These are phyloP conservation scores for Coix lacrymajobi DNA, from an alignment of 176 grass and related monocot species.

Conservation along the genomic window DNA sequence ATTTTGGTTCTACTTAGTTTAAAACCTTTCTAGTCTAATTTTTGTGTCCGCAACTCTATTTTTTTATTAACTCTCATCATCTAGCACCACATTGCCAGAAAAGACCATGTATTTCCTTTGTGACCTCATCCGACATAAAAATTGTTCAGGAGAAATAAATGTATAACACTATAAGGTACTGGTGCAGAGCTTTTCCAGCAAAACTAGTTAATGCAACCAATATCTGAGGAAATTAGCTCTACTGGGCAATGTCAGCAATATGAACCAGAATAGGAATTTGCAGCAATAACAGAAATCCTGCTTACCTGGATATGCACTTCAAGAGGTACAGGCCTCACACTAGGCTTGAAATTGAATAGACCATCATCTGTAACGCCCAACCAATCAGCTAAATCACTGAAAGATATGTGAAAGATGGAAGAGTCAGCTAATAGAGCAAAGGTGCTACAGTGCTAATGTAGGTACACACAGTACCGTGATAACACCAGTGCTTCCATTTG, in stretches of 20 bases:
- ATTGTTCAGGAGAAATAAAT: constrained; percentile 13
- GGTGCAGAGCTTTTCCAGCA: constrained; percentile 7
- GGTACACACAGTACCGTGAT: background rate
- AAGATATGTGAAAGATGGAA: constrained; percentile 21
- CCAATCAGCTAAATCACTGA: constrained; percentile 92
- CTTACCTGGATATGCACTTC: constrained; percentile 98
- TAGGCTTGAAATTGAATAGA: constrained; percentile 98
- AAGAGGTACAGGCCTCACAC: constrained; percentile 94
- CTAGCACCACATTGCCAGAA: background rate
- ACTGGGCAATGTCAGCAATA: constrained; percentile 8
- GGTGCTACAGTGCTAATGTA: background rate
- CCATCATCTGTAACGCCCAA: constrained; percentile 80
- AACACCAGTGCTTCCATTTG: background rate
- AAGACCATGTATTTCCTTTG: background rate
- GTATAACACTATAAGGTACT: constrained; percentile 2
- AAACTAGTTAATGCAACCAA: constrained; percentile 3
- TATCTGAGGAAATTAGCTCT: constrained; percentile 11
- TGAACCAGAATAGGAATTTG: constrained; percentile 9
- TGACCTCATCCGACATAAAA: background rate
- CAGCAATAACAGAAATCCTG: constrained; percentile 22
- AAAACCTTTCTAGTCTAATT: background rate
- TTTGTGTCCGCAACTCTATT: background rate
- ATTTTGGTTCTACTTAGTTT: background rate
- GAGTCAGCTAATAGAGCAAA: constrained; percentile 8
- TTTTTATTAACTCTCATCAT: background rate